Evolutionary conservation across 352 stramenopile species (phyloP), one percentile per base, ranked within the genome.

Genomic region (Globisporangium viniferum): DNA sequence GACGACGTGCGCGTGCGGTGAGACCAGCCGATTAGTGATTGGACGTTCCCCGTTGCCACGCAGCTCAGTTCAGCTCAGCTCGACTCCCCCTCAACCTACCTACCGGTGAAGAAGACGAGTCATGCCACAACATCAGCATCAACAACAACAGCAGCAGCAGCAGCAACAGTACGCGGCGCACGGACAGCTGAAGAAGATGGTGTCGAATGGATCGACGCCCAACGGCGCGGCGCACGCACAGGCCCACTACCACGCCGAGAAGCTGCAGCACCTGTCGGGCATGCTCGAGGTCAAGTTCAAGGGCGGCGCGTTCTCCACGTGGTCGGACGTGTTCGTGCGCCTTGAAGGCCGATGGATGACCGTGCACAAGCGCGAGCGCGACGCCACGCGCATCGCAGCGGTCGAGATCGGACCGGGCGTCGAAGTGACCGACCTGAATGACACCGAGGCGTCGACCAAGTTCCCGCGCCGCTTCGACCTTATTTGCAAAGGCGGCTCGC

Each of bases 391-490:
- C 15, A 69, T 89, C 46, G 85, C 77, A 5, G 88, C 86, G 49
- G 68, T 95, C 7, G 88, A 95, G 57, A 67, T 95, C 24, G 88
- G 88, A 4, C 75, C 79, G 0, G 84, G 86, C 56, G 78, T 94
- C 22, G 73, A 76, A 5, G 79, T 94, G 22, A 92, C 84, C 9
- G 86, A 93, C 68, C 51, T 87, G 18, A 73, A 62, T 24, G 79
- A 93, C 60, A 66, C 76, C 0, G 83, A 94, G 33, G 77, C 76
- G 36, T 78, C 73, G 33, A 74, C 82, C 67, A 93, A 93, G 70
- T 94, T 92, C 66, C 82, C 84, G 3, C 73, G 88, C 24, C 84
- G 85, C 20, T 92, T 95, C 48, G 86, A 94, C 64, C 18, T 95
- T 8, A 73, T 66, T 2, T 95, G 88, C 78, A 82, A 78, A 24